Base-by-base conservation (phyloP, 176 grass and related monocot species). In the Musa troglodytarum region DNA sequence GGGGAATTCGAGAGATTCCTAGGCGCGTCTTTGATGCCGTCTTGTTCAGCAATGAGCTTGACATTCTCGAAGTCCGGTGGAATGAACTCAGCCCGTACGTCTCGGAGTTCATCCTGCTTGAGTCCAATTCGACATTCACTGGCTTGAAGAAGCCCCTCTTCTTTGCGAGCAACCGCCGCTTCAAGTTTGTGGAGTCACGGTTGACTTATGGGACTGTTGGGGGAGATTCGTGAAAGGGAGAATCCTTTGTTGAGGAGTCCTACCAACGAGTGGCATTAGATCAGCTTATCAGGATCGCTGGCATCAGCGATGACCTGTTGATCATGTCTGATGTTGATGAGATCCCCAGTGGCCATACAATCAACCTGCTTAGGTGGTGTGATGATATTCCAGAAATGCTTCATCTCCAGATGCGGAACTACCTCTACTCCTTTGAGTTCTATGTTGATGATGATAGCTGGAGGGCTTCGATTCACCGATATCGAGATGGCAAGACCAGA, bases 281-380 rank as follows among this genome's bases (percentile, higher is more conserved):
- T 49, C 65, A 43, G 65, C 65, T 68, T 17, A 68, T 68, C 16
- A 6, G 65, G 24, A 68, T 68, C 1, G 65, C 65, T 34, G 65
- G 65, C 13, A 68, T 68, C 29, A 1, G 26, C 16, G 65, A 68
- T 49, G 65, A 68, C 29, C 29, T 68, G 65, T 29, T 68, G 24
- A 68, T 68, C 65, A 68, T 68, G 65, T 68, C 65, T 26, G 65
- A 68, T 68, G 65, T 68, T 16, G 65, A 68, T 34, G 65, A 68
- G 65, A 68, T 68, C 14, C 34, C 34, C 34, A 43, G 34, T 43
- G 34, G 34, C 34, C 34, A 43, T 43, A 43, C 34, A 43, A 43
- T 34, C 65, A 43, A 68, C 25, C 25, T 68, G 13, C 65, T 68
- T 7, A 68, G 65, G 15, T 68, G 65, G 65, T 68, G 65, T 29